Evolutionary conservation across 116 monocot species (phyloP), one percentile per base, ranked within the genome.

Genomic region (Zostera marina): DNA sequence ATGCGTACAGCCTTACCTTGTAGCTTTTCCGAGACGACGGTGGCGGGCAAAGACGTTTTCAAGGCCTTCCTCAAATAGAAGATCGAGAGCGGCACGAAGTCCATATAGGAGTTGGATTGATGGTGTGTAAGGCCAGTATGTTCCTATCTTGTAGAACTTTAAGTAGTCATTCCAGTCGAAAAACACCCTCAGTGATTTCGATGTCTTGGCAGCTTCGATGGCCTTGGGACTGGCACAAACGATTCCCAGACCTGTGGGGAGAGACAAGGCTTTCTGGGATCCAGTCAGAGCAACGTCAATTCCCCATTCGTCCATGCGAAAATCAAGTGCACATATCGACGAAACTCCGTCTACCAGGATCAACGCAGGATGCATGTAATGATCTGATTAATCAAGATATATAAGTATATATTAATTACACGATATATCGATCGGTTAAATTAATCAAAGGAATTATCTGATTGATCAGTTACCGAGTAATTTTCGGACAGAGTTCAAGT

Each of bases 281-380:
- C 93, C 84, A 2, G 93, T 93, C 13, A 93, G 54, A 24, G 93
- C 84, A 1, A 93, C 93, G 64, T 88, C 88, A 40, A 88, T 39
- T 52, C 88, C 88, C 93, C 93, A 93, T 69, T 93, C 93, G 49
- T 93, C 93, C 93, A 93, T 93, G 14, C 84, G 88, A 41, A 93
- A 88, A 59, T 93, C 93, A 44, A 93, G 67, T 1, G 93, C 93
- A 43, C 88, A 88, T 38, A 93, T 93, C 2, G 88, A 93, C 22
- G 93, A 93, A 26, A 93, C 93, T 48, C 93, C 93, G 32, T 93
- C 93, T 4, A 93, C 93, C 16, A 88, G 77, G 0, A 88, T 0
- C 39, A 93, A 49, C 1, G 93, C 93, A 14, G 93, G 93, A 54
- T 93, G 93, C 7, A 38, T 53, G 39, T 84, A 79, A 11, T 79